A percentile compares a stretch with the other conserved stretches of the same genome.
These are phyloP conservation scores for Tricladium varicosporioides DNA, from an alignment of 2,329 filamentous ascomycete species.

Conservation along the genomic window DNA sequence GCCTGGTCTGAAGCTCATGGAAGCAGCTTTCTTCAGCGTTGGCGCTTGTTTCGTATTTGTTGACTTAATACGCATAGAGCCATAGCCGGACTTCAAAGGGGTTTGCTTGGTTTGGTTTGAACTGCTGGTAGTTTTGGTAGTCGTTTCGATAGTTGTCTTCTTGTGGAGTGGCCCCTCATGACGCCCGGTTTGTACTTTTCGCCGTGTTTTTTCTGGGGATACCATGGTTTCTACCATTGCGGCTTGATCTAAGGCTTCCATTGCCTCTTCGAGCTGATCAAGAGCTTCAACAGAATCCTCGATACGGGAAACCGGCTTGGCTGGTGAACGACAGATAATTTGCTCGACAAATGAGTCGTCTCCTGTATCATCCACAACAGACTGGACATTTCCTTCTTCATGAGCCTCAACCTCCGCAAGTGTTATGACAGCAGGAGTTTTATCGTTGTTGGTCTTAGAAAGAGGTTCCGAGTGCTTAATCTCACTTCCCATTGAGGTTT, in stretches of 20 bases:
- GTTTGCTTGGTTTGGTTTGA: conserved; percentile 15
- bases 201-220: conserved; percentile 19
- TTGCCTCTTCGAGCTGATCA: conserved; percentile 59
- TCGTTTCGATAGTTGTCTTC: not conserved
- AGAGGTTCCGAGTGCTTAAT: too few relatives aligned
- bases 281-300: conserved; percentile 64
- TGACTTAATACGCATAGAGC: conserved; percentile 43
- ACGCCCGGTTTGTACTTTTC: conserved; percentile 3
- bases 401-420: conserved; percentile 29
- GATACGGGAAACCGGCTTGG: conserved; percentile 45
- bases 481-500: not conserved
- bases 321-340: conserved; percentile 38
- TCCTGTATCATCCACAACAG: conserved; percentile 14
- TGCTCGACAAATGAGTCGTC: conserved; percentile 38
- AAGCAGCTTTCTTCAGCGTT: conserved; percentile 26
- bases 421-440: conserved; percentile 23
- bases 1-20: conserved; percentile 26
- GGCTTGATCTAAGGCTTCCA: conserved; percentile 43
- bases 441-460: conserved; percentile 1
- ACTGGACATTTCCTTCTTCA: conserved; percentile 4
- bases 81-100: conserved; percentile 36
- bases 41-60: conserved; percentile 25
- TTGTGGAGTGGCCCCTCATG: not conserved
- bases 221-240: conserved; percentile 26
- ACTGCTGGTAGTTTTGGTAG: not conserved